phyloP scores from a whole-genome alignment of 306 rosid species.

The Lathyrus aphaca region DNA sequence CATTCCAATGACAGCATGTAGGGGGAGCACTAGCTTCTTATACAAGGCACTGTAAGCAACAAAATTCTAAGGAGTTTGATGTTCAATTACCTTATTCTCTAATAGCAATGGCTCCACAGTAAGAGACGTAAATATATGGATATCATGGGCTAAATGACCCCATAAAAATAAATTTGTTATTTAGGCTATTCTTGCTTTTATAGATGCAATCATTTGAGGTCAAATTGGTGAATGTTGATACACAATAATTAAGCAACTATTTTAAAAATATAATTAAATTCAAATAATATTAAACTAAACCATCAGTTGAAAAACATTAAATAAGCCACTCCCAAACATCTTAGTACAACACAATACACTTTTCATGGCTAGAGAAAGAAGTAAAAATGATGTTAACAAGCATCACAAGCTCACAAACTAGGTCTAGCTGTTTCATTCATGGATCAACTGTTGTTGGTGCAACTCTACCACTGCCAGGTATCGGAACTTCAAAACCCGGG shows the following conservation, averaged over 20 bases:
- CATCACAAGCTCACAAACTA: slow-evolving; percentile 17
- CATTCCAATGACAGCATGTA: slow-evolving; percentile 87
- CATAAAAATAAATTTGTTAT: slow-evolving; percentile 3
- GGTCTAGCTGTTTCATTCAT: slow-evolving; percentile 36
- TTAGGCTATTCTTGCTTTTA: slow-evolving; percentile 4
- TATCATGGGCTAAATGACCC: slow-evolving; percentile 15
- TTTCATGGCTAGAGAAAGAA: slow-evolving; percentile 25
- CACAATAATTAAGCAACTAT: slow-evolving; percentile 9
- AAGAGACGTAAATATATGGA: too few species aligned
- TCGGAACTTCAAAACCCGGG: slow-evolving; percentile 71
- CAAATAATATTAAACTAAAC: not conserved
- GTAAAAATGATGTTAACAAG: not conserved
- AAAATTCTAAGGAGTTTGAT: too few species aligned
- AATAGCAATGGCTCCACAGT: too few species aligned
- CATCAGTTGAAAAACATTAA: slow-evolving; percentile 16
- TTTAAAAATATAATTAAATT: slow-evolving; percentile 18
- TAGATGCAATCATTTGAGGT: not conserved
- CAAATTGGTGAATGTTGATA: not conserved
- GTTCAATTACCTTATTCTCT: too few species aligned
- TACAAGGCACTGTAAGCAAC: too few species aligned
- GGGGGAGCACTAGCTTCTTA: slow-evolving; percentile 83
- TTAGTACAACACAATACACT: too few species aligned
- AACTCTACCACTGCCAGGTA: slow-evolving; percentile 52
- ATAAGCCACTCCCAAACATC: too few species aligned
- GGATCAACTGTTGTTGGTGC: slow-evolving; percentile 41